These are phyloP conservation scores for Pseudogymnoascus sp. DNA, from an alignment of 2,329 filamentous ascomycete species.

Conservation along the genomic window DNA sequence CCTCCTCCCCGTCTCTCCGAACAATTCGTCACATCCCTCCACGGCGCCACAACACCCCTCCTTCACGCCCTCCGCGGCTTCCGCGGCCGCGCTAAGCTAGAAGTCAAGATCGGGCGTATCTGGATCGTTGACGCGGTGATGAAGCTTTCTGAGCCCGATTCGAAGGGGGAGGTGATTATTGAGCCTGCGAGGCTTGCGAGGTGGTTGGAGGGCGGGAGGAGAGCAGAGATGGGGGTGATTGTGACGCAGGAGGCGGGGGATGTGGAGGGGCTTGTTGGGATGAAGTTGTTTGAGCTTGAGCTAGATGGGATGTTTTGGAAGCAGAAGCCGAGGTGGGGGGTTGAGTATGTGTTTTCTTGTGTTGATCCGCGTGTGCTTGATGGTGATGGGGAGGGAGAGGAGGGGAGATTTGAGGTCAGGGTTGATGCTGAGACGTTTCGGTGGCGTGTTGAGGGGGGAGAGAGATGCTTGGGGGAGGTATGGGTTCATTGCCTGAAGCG, in stretches of 20 bases:
- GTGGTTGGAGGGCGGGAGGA: background rate
- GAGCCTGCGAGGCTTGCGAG: background rate
- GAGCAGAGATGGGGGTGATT: conserved; percentile 8
- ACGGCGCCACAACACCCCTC: background rate
- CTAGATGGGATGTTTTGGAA: conserved; percentile 22
- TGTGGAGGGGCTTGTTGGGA: conserved; percentile 18
- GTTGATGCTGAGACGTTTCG: conserved; percentile 26
- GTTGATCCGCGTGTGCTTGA: conserved; percentile 13
- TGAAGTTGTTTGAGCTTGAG: conserved; percentile 16
- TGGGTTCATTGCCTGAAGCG: conserved; percentile 26
- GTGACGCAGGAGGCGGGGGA: conserved; percentile 23
- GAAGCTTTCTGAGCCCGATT: background rate
- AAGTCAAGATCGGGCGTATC: background rate
- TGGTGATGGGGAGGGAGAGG: background rate
- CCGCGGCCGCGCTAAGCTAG: background rate
- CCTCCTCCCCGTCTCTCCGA: background rate
- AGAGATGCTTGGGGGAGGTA: conserved; percentile 18
- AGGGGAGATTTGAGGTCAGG: conserved; percentile 20
- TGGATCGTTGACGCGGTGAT: background rate
- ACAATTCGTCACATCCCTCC: background rate
- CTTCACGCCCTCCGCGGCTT: background rate
- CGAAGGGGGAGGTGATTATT: background rate
- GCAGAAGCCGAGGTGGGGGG: conserved; percentile 15
- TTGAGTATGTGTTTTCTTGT: conserved; percentile 24
- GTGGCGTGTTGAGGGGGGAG: conserved; percentile 14